Evolutionary conservation across 108 stramenopile species (phyloP), one percentile per base, ranked within the genome.

Genomic region (Nitzschia palea): DNA sequence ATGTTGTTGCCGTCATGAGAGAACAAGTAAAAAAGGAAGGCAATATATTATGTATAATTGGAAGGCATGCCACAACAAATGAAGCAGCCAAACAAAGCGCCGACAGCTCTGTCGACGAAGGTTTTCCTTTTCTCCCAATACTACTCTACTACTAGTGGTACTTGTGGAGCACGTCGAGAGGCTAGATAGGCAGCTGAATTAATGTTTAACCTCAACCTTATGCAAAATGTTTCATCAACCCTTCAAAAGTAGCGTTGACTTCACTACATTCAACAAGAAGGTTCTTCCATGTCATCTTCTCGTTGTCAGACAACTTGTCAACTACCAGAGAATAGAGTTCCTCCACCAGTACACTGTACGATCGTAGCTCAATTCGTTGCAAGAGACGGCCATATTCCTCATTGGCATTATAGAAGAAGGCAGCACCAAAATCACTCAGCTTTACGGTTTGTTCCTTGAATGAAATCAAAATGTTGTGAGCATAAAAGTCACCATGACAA

Each of bases 401-500:
- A 5, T 18, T 8, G 3, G 0, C 31, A 35, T 79, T 60, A 52
- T 88, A 84, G 35, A 78, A 71, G 55, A 83, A 88, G 17, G 84
- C 84, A 1, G 87, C 87, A 10, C 87, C 87, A 70, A 83, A 84
- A 66, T 88, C 87, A 35, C 76, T 78, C 32, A 88, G 52, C 44
- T 81, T 81, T 30, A 83, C 77, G 2, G 61, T 44, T 22, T 52
- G 47, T 15, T 35, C 10, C 14, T 62, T n/a, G 14, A 48, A 25
- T 0, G n/a, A 47, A 40, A 88, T 54, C 58, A 88, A 64, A 55
- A 88, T 83, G 37, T 88, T 88, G 60, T 88, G 87, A 10, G 62
- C 81, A 55, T 88, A 88, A 75, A 88, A 83, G 60, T 88, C 87
- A 10, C 83, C 84, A 61, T 88, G 87, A 59, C 81, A 80, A 59